Base-by-base conservation (phyloP, 2,329 filamentous ascomycete species). In the Penicillium sp. region DNA sequence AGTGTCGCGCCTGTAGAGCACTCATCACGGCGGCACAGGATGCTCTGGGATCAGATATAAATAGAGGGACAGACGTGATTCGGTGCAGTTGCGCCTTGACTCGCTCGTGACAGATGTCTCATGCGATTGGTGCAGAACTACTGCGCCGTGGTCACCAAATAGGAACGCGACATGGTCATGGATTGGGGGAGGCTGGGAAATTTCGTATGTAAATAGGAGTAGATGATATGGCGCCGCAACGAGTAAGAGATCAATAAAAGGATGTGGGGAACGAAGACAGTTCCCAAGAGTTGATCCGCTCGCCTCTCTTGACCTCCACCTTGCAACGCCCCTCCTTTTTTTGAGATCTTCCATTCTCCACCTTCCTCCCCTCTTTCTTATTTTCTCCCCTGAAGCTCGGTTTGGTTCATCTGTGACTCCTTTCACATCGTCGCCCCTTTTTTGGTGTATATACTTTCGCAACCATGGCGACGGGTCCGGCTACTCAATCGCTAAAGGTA, bases 401-500 rank as follows among this genome's bases (percentile, higher is more conserved):
- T 31, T 31, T 23, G 41, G 16, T 39, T 39, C 18, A 12, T 39
- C 36, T 10, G 18, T 10, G 24, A 16, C 41, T 21, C 18, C 42
- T 38, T 42, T 45, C 34, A 52, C 54, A 54, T 59, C 56, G 49
- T 43, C 49, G 43, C 45, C 53, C 50, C 26, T 55, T 55, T 55
- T 49, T 49, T 44, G 33, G 46, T 58, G 53, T 57, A 55, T 51
- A 56, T 60, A 58, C 51, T 54, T 52, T 54, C 36, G 28, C 47
- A 53, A 60, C 52, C 43, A 87, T 84, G 81, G 93, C 93, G 82
- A 87, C 89, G 69, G 85, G 87, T 74, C 88, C 87, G 57, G 88
- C 88, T 69, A 93, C 92, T 69, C 90, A 95, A 79, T 95, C 90
- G 65, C 79, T 95, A 72, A 95, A 96, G 89, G 90, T 94, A 79